phyloP scores from a whole-genome alignment of 2,329 filamentous ascomycete species.

The Cladobotryum mycophilum region DNA sequence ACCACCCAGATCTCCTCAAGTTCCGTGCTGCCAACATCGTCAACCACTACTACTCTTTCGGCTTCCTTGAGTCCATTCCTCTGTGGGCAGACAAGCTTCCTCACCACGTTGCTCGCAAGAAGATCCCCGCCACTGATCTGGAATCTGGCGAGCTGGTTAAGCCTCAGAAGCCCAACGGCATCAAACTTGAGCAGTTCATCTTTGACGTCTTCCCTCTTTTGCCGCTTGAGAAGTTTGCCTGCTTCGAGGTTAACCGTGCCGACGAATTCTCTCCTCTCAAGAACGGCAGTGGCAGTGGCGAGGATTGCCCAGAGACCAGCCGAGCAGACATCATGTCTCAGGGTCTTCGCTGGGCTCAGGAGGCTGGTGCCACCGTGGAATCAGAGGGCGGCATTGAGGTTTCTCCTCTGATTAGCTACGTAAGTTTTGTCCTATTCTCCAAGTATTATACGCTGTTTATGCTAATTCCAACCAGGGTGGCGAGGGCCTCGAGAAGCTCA shows the following conservation, averaged over 20 bases:
- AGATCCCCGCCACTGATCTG: constrained; percentile 82
- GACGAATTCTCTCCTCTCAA: constrained; percentile 98
- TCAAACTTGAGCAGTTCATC: constrained; percentile 98
- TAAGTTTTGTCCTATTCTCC: constrained; percentile 47
- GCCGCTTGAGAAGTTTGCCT: constrained; percentile 81
- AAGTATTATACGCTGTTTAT: background rate
- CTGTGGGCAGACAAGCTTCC: constrained; percentile 79
- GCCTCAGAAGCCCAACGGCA: constrained; percentile 90
- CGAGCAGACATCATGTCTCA: constrained; percentile 84
- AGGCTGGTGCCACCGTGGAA: constrained; percentile 68
- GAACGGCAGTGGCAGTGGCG: constrained; percentile 76
- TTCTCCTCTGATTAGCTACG: constrained; percentile 90
- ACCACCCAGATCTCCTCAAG: constrained; percentile 75
- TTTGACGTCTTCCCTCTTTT: constrained; percentile 96
- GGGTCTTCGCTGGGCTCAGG: constrained; percentile 78
- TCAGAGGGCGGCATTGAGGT: constrained; percentile 75
- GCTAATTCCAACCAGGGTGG: constrained; percentile 40
- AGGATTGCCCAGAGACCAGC: constrained; percentile 93
- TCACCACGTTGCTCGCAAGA: constrained; percentile 96
- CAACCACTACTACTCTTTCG: constrained; percentile 98
- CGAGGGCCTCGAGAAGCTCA: constrained; percentile 54
- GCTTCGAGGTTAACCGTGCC: constrained; percentile 90
- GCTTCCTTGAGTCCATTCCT: constrained; percentile 86
- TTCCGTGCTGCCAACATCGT: constrained; percentile 99
- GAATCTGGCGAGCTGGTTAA: constrained; percentile 75